Percentiles rank a stretch among this genome's conserved stretches.
These are phyloP conservation scores for Amoeboaphelidium protococcarum DNA, from an alignment of 371 early-diverging fungal genomes.

Conservation along the genomic window DNA sequence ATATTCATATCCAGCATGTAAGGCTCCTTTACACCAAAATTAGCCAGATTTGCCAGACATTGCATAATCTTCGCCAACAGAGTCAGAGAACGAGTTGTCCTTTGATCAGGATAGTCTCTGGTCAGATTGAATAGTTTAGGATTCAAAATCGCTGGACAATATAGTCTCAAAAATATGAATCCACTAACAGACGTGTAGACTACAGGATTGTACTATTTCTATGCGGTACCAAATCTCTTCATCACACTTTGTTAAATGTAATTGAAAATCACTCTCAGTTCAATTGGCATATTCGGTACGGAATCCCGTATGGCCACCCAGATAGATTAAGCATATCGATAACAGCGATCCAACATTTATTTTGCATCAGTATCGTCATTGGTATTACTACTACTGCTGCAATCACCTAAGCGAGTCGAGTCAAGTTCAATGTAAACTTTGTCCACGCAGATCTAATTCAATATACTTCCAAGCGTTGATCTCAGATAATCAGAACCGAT, in stretches of 20 bases:
- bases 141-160: constrained; percentile 49
- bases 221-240: no score
- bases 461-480: constrained; percentile 29
- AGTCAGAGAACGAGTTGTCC: constrained; percentile 35
- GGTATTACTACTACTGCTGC: no score
- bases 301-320: no score
- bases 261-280: no score
- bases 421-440: constrained; percentile 32
- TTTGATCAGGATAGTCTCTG: constrained; percentile 30
- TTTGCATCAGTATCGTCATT: constrained; percentile 13
- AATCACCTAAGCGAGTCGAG: constrained; percentile 14
- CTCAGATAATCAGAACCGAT: constrained; percentile 38
- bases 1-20: constrained; percentile 44
- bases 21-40: constrained; percentile 46
- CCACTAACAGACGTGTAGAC: no score
- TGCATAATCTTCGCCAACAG: constrained; percentile 50
- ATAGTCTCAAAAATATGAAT: constrained; percentile 47
- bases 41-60: constrained; percentile 40
- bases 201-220: no score
- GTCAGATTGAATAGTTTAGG: constrained; percentile 53
- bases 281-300: no score
- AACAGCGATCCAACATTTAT: constrained; percentile 16
- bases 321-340: constrained; percentile 11
- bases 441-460: constrained; percentile 23
- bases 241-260: no score